phyloP scores from a whole-genome alignment of 2,329 filamentous ascomycete species.

The Neonectria coccinea region DNA sequence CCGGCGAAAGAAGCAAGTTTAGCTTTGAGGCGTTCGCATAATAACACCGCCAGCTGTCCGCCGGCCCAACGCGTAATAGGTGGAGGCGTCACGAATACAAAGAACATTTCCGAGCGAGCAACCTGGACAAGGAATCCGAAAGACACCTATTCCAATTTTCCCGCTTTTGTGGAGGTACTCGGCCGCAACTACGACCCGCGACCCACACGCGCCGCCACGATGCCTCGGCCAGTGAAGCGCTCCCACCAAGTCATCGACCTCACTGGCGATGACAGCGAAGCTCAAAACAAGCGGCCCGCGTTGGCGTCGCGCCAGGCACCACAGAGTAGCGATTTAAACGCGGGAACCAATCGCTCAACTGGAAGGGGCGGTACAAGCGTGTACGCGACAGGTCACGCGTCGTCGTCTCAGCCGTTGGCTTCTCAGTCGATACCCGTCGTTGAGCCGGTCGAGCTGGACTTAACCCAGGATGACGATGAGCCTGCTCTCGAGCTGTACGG shows the following conservation, averaged over 20 bases:
- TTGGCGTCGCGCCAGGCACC: constrained; percentile 16
- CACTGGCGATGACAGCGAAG: constrained; percentile 50
- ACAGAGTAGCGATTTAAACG: background rate
- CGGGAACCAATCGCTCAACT: constrained; percentile 19
- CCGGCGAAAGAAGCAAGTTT: constrained; percentile 6
- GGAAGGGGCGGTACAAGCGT: constrained; percentile 38
- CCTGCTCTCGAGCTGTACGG: constrained; percentile 61
- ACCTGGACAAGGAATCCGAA: background rate
- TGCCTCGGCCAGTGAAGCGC: constrained; percentile 51
- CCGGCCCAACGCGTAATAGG: background rate
- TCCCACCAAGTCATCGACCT: constrained; percentile 55
- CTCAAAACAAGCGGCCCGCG: constrained; percentile 44
- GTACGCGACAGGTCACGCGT: constrained; percentile 16
- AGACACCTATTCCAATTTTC: background rate
- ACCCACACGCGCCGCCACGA: constrained; percentile 17
- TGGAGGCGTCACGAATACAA: background rate
- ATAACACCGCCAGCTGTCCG: background rate
- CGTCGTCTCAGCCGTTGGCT: constrained; percentile 32
- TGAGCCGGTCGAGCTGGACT: constrained; percentile 56
- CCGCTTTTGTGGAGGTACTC: background rate
- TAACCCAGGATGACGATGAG: constrained; percentile 58
- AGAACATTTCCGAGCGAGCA: background rate
- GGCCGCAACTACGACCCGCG: background rate
- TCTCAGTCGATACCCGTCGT: constrained; percentile 35
- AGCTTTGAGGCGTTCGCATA: background rate